Conservation (phyloP, 139 green algal genomes). For the Dunaliella sp. region DNA sequence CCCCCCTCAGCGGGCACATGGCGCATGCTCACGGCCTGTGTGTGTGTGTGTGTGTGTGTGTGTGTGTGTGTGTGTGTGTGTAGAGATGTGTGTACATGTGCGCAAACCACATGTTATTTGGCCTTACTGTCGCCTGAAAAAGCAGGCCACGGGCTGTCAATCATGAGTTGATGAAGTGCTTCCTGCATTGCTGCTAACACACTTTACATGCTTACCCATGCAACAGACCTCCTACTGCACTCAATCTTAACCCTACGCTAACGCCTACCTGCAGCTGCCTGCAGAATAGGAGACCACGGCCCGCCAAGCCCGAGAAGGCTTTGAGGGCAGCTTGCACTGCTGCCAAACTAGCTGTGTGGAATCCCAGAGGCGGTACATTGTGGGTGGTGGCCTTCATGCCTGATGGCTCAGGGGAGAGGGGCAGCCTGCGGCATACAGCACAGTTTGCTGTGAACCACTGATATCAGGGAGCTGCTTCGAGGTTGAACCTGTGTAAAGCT, state of each 20-base stretch:
- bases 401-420: constrained; percentile 38
- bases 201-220: too few species aligned
- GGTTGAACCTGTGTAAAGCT: too few species aligned
- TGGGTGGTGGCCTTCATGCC: not conserved
- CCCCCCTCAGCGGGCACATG: not conserved
- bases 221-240: too few species aligned
- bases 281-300: constrained; percentile 9
- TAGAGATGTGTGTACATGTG: not conserved
- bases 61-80: not conserved
- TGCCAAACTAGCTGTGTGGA: not conserved
- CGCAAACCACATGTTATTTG: too few species aligned
- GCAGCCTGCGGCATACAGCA: too few species aligned
- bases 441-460: too few species aligned
- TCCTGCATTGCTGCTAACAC: too few species aligned
- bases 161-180: too few species aligned
- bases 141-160: too few species aligned
- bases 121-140: too few species aligned
- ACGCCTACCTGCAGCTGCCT: not conserved
- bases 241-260: too few species aligned
- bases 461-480: too few species aligned
- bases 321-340: not conserved
- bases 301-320: not conserved
- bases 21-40: not conserved
- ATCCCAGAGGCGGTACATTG: not conserved
- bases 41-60: not conserved